Base-by-base conservation (phyloP, 306 rosid genomes). In the Castanea sativa region DNA sequence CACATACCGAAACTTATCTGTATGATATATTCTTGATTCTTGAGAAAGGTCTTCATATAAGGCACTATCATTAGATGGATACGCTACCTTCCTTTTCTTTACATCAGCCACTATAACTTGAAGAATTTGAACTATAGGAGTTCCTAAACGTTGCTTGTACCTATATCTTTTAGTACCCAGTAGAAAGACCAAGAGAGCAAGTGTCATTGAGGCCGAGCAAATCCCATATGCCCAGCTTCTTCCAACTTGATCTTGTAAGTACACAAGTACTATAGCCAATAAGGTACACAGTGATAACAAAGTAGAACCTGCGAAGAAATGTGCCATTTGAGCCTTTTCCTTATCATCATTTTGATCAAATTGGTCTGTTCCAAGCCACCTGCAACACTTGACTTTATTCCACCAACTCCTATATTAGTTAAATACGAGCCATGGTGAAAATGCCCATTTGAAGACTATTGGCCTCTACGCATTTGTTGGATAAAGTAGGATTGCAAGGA, bases 111-210 rank as follows among this genome's bases (percentile, higher is more conserved):
- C 73, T 3, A 69, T 3, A 33, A 69, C 73, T 18, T 69, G 73
- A 3, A 32, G 27, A 32, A 69, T 33, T 32, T 69, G 73, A 35
- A 69, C 19, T 5, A 69, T 33, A 29, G 73, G 73, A 53, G 52
- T 69, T 3, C 73, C 73, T 35, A 4, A 4, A 38, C 53, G 16
- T 35, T 69, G 15, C 73, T 35, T 69, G 16, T 69, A 69, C 53
- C 73, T 69, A n/a, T 69, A 69, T 69, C 73, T 32, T 35, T 69
- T 69, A 69, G 52, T 69, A 27, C 73, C 73, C 6, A 38, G 4
- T 7, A 69, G 73, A 35, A 69, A 69, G 49, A 18, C 53, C 11
- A 7, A 38, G 5, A 69, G 18, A 4, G 73, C 29, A 14, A 38
- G 15, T 18, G 19, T 32, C 73, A 69, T 69, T 3, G 49, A 35